These are phyloP conservation scores for Lasiodiplodia theobromae DNA, from an alignment of 2,329 filamentous ascomycete genomes.

Conservation along the genomic window DNA sequence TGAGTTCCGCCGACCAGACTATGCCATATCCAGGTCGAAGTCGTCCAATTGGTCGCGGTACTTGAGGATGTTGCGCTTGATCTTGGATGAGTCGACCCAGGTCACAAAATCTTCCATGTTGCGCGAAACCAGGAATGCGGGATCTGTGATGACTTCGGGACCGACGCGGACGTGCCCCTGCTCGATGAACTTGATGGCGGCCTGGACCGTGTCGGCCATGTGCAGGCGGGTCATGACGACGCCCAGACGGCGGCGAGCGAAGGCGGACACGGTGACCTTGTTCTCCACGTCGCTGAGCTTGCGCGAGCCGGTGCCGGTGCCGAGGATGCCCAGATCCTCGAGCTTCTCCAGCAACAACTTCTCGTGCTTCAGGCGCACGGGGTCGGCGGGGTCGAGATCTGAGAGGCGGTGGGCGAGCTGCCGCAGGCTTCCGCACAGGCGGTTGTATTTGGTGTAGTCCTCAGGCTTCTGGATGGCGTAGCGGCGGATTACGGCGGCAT, in stretches of 20 bases:
- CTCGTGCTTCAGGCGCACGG: constrained; percentile 83
- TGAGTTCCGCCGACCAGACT: not conserved
- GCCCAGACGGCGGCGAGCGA: constrained; percentile 82
- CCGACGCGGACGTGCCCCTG: constrained; percentile 93
- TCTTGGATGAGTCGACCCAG: constrained; percentile 95
- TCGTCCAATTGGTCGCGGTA: constrained; percentile 96
- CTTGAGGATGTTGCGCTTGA: constrained; percentile 94
- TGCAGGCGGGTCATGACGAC: constrained; percentile 89
- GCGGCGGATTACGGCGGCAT: constrained; percentile 77
- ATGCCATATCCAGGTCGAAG: constrained; percentile 71
- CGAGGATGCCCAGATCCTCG: constrained; percentile 87
- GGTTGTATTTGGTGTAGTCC: constrained; percentile 72
- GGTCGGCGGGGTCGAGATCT: constrained; percentile 78
- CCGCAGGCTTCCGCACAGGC: constrained; percentile 69
- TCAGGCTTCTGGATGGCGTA: constrained; percentile 91
- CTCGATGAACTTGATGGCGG: constrained; percentile 83
- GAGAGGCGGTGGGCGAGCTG: constrained; percentile 89
- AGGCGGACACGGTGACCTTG: constrained; percentile 85
- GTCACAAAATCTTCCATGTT: constrained; percentile 96
- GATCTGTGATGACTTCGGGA: constrained; percentile 87
- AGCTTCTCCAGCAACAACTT: constrained; percentile 88
- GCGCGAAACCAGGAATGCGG: constrained; percentile 83
- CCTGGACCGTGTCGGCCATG: constrained; percentile 91
- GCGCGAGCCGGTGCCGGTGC: constrained; percentile 67
- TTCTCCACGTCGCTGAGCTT: constrained; percentile 77